Evolutionary conservation across 768 basidiomycete species (phyloP).

Genomic region (Naematelia encephala): DNA sequence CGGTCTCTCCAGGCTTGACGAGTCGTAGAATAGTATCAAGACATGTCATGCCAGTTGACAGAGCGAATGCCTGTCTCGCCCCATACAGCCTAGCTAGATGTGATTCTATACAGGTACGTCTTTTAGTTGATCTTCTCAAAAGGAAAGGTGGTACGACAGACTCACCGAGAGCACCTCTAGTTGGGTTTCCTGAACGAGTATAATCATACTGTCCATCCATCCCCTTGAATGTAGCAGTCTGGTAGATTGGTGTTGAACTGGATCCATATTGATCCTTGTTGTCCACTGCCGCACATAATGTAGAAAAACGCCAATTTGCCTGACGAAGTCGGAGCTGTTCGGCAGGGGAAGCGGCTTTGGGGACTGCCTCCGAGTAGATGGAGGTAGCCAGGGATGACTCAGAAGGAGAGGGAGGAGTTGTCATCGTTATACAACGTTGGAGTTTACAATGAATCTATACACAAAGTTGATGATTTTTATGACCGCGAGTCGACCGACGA

Average conservation of each 20-base stretch:
- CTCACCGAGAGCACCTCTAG: constrained; percentile 86
- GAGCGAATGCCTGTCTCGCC: constrained; percentile 80
- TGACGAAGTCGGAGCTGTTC: constrained; percentile 26
- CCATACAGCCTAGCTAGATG: constrained; percentile 96
- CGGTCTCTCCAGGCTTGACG: constrained; percentile 90
- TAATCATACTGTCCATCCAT: constrained; percentile 82
- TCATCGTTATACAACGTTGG: constrained; percentile 3
- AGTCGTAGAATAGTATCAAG: constrained; percentile 90
- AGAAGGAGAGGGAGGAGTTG: constrained; percentile 27
- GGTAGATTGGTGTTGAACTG: constrained; percentile 94
- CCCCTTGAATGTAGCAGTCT: constrained; percentile 97
- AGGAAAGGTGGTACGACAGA: constrained; percentile 3
- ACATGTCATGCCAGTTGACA: constrained; percentile 97
- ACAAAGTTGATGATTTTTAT: not conserved
- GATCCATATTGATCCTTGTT: constrained; percentile 95
- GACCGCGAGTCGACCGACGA: not conserved
- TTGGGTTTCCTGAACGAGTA: constrained; percentile 91
- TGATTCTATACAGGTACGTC: constrained; percentile 62
- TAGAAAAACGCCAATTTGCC: constrained; percentile 47
- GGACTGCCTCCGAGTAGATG: constrained; percentile 24
- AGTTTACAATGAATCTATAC: too few relatives aligned
- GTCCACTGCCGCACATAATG: constrained; percentile 48
- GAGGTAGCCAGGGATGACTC: constrained; percentile 48
- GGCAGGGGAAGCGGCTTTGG: constrained; percentile 23
- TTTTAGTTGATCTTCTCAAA: not conserved